A percentile compares a stretch with the other conserved stretches of the same genome.
These are phyloP conservation scores for Pichia kluyveri DNA, from an alignment of 805 yeast species.

Conservation along the genomic window DNA sequence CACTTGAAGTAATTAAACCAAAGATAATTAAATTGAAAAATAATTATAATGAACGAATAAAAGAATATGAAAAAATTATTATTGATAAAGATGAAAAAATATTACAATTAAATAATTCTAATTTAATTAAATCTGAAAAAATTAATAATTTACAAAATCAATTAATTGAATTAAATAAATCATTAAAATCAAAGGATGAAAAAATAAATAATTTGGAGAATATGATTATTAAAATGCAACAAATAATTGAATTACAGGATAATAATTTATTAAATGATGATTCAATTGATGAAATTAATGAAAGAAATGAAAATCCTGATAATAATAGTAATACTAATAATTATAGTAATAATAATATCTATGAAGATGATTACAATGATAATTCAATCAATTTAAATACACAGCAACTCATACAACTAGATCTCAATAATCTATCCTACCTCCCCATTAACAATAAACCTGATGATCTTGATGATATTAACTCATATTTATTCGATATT, in stretches of 20 bases:
- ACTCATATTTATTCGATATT: constrained; percentile 2
- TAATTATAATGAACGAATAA: neutral
- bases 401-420: constrained; percentile 5
- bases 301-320: too few species aligned
- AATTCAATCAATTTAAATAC: neutral
- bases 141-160: neutral
- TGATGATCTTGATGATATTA: constrained; percentile 1
- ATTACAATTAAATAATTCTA: neutral
- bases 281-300: too few species aligned
- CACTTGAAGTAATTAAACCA: neutral
- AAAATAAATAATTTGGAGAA: constrained; percentile 3
- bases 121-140: neutral
- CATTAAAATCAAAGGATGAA: constrained; percentile 4
- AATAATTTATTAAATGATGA: neutral
- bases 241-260: neutral
- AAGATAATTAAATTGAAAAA: neutral
- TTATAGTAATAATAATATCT: too few species aligned
- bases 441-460: neutral
- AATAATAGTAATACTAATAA: neutral
- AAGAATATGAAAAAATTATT: constrained; percentile 4
- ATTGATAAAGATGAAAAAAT: constrained; percentile 7
- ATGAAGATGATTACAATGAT: neutral
- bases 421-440: neutral
- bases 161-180: constrained; percentile 2
- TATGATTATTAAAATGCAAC: neutral